Base-by-base conservation (phyloP, 306 rosid genomes). In the Prosopis cineraria region DNA sequence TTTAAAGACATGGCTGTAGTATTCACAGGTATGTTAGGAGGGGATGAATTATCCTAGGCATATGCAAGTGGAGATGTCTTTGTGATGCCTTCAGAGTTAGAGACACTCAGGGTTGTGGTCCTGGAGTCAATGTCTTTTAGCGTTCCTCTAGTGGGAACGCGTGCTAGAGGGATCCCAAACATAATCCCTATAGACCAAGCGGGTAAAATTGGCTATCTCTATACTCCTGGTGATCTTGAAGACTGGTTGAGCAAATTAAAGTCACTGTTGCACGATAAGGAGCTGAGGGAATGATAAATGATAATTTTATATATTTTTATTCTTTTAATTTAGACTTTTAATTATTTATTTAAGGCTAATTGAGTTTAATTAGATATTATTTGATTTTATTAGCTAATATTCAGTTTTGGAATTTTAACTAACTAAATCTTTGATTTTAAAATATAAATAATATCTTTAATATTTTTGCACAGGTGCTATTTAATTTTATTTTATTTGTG, bases 61-160 rank as follows among this genome's bases (percentile, higher is more conserved):
- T 96, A 91, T 77, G 97, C 98, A 27, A 96, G 97, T 14, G 94
- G 98, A 0, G 99, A 96, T 44, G 94, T 96, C 14, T 96, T 96
- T 39, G 88, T 90, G 66, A 96, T 96, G 99, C 99, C 99, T 14
- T 93, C 99, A 4, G 99, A 93, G 81, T 96, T 98, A 0, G 99
- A 96, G 85, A 96, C 99, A 34, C 96, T 96, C 4, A 97, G 99
- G 7, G 97, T 87, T 2, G 99, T 96, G 41, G 99, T 96, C 16
- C 75, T 90, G 82, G 99, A 96, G 79, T 95, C 99, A 20, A 87
- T 96, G 94, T 91, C 99, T 66, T 96, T 98, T 0, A 98, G 99
- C 12, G 87, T 96, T 62, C 98, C 99, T 0, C 98, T 96, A 9
- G 93, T 96, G 19, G 99, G 93, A 50, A 98, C 90, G 20, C 99